Conservation (phyloP, 2,329 filamentous ascomycete species). For the Volutella citrinella region DNA sequence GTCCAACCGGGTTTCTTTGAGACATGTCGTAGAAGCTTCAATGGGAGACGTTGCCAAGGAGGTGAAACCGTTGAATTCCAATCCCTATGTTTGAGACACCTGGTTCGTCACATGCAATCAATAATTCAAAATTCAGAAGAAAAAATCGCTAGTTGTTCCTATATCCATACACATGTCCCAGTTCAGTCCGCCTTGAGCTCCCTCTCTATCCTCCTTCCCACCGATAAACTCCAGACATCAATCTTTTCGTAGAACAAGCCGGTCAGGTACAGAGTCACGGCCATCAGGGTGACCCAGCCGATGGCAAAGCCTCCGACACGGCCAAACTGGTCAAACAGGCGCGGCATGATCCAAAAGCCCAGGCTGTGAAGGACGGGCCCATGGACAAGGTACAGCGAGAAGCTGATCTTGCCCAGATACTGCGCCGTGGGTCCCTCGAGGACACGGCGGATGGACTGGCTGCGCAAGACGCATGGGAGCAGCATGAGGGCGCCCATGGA, state of each 20-base stretch:
- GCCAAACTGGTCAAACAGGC: conserved; percentile 36
- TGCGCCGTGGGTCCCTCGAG: conserved; percentile 32
- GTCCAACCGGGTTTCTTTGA: too few relatives aligned
- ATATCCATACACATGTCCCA: too few relatives aligned
- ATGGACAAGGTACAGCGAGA: conserved; percentile 41
- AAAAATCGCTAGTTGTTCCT: too few relatives aligned
- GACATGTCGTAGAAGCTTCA: too few relatives aligned
- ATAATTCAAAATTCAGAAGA: too few relatives aligned
- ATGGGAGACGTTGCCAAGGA: too few relatives aligned
- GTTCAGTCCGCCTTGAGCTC: conserved; percentile 12
- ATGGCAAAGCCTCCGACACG: conserved; percentile 25
- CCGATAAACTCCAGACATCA: conserved; percentile 34
- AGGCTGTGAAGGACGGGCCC: conserved; percentile 58
- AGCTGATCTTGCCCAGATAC: conserved; percentile 38
- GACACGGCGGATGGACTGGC: conserved; percentile 22
- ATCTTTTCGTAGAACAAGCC: conserved; percentile 35
- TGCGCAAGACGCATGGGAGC: conserved; percentile 33
- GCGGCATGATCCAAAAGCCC: conserved; percentile 55
- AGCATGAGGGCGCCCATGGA: conserved; percentile 35
- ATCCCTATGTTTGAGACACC: too few relatives aligned
- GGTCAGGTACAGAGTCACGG: conserved; percentile 32
- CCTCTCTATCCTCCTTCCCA: conserved; percentile 35
- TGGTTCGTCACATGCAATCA: too few relatives aligned
- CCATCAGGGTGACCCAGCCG: conserved; percentile 30
- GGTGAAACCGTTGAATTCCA: too few relatives aligned